Evolutionary conservation across 2,329 filamentous ascomycete species (phyloP).

Genomic region (Colletotrichum sp.): DNA sequence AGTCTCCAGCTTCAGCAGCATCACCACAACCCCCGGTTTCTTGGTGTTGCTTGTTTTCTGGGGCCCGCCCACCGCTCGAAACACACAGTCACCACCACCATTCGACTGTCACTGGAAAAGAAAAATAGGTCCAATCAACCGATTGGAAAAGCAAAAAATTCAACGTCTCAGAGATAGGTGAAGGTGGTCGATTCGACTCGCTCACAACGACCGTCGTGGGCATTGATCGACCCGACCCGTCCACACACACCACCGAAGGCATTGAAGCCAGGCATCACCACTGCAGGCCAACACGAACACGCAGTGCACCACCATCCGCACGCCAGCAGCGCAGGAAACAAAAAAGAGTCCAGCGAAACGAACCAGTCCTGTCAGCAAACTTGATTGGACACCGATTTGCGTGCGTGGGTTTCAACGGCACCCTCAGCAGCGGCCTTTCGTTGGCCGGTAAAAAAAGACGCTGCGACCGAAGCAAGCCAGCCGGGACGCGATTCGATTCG

Average conservation of each 20-base stretch:
- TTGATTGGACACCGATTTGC: neutral
- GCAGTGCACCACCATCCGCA: neutral
- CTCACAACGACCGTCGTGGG: neutral
- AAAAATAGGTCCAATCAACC: neutral
- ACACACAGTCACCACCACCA: neutral
- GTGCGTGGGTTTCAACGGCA: neutral
- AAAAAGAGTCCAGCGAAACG: neutral
- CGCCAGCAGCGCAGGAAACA: neutral
- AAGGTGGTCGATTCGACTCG: neutral
- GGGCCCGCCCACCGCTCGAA: neutral
- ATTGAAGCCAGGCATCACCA: neutral
- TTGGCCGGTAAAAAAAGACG: slow-evolving; percentile 11
- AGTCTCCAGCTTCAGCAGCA: neutral
- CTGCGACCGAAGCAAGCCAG: neutral
- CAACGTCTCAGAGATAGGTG: neutral
- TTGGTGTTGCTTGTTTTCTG: slow-evolving; percentile 13
- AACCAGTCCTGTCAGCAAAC: neutral
- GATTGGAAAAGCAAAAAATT: neutral
- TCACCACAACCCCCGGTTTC: neutral
- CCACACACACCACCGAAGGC: neutral
- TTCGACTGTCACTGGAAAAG: neutral
- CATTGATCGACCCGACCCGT: neutral
- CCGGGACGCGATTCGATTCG: neutral
- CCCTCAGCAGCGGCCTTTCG: neutral
- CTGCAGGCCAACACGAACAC: neutral